These are phyloP conservation scores for Dryas integrifolia DNA, from an alignment of 331 rosid genomes.

Conservation along the genomic window DNA sequence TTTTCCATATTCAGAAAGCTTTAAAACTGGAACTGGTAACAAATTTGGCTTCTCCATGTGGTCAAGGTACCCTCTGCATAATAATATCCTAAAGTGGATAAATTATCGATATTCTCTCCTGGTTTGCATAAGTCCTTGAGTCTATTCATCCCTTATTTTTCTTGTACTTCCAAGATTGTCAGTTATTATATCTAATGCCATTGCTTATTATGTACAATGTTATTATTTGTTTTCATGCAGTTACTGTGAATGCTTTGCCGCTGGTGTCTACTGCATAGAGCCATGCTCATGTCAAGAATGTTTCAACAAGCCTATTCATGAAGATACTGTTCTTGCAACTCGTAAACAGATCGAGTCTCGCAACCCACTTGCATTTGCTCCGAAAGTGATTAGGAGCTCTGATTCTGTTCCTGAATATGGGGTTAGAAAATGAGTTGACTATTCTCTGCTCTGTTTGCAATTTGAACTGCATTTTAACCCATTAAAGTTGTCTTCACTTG, in stretches of 20 bases:
- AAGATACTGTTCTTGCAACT: constrained; percentile 71
- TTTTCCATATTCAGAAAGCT: background rate
- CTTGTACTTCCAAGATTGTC: background rate
- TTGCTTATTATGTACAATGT: background rate
- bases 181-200: background rate
- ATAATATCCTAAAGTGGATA: background rate
- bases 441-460: background rate
- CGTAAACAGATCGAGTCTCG: constrained; percentile 91
- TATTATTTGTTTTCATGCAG: constrained; percentile 36
- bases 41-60: constrained; percentile 1
- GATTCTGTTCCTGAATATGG: constrained; percentile 61
- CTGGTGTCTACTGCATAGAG: constrained; percentile 85
- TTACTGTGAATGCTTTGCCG: constrained; percentile 91
- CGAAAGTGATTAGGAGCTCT: constrained; percentile 72
- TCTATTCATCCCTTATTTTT: background rate
- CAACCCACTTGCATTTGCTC: constrained; percentile 96
- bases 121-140: background rate
- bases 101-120: background rate
- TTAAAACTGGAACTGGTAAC: background rate
- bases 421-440: constrained; percentile 42
- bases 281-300: constrained; percentile 81
- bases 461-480: constrained; percentile 17
- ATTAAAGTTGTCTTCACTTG: constrained; percentile 22
- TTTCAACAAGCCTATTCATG: constrained; percentile 76
- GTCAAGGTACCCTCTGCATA: background rate